Base-by-base conservation (phyloP, 73 alveolate genomes). In the Blepharisma japonicum region DNA sequence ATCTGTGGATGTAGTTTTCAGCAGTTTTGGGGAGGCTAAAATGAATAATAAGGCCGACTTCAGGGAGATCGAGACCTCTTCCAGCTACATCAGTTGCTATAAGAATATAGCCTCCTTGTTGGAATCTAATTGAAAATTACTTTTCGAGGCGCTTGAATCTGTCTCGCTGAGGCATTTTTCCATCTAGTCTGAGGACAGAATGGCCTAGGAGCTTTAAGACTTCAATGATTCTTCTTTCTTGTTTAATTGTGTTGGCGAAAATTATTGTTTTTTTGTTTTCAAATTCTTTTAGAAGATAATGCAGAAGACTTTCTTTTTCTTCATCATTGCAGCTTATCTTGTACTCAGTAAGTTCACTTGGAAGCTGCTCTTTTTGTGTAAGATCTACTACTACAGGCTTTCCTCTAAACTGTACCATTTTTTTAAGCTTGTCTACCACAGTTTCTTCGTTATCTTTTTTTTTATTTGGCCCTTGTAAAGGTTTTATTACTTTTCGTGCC, bases 81-180 rank as follows among this genome's bases (percentile, higher is more conserved):
- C 98, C 98, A 38, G 98, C 99, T 6, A 96, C 97, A 87, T 96
- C 99, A 68, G 99, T 96, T 84, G 98, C 96, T 42, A 96, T 94
- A 68, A 96, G 87, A 45, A 96, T 80, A 6, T 92, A 90, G 21
- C 85, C 74, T 55, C 83, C 82, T 27, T 49, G 70, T 18, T 78
- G 54, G 27, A 55, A 27, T 4, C 72, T 68, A 32, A 6, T 3
- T 25, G 50, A 68, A 5, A 21, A 6, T 38, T 23, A 79, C 84
- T 27, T 81, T 9, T 72, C 80, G 56, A 20, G 72, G 42, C 92
- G 92, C 86, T 93, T 92, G 77, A 94, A 86, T 68, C 99, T 83
- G 39, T 89, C 85, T 82, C 94, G 84, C 80, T 96, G 93, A 88
- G 86, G 92, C 97, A 94, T 86, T 86, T 94, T 89, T 4, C 97